These are phyloP conservation scores for Blastobotrys chiropterorum DNA, from an alignment of 805 yeast species.

Conservation along the genomic window DNA sequence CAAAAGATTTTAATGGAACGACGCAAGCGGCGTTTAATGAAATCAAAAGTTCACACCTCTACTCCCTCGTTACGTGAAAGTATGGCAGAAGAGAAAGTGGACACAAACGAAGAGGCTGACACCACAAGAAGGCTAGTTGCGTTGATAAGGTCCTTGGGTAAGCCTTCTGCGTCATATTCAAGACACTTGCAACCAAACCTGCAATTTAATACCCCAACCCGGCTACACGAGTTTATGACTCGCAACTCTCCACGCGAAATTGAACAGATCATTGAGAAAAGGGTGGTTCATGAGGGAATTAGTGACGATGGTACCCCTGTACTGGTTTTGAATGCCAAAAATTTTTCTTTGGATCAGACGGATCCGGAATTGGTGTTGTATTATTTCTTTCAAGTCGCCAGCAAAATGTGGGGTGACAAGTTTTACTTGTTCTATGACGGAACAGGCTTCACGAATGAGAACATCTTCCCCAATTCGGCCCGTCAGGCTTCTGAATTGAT, in stretches of 20 bases:
- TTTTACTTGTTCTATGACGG: conserved; percentile 62
- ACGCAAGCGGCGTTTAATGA: conserved; percentile 14
- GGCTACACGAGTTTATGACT: conserved; percentile 67
- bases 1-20: conserved; percentile 19
- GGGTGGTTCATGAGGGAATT: conserved; percentile 56
- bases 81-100: background rate
- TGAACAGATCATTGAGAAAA: conserved; percentile 37
- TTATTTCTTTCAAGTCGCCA: conserved; percentile 55
- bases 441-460: conserved; percentile 45
- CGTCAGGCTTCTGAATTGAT: conserved; percentile 36
- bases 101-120: conserved; percentile 1
- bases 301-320: conserved; percentile 70
- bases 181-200: conserved; percentile 1
- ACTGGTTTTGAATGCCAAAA: conserved; percentile 43
- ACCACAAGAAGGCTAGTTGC: conserved; percentile 11
- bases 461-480: conserved; percentile 28
- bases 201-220: conserved; percentile 19
- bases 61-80: background rate
- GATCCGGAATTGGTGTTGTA: conserved; percentile 51
- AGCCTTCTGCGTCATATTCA: conserved; percentile 11
- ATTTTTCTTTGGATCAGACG: conserved; percentile 30
- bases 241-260: conserved; percentile 53
- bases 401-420: conserved; percentile 65
- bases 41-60: background rate
- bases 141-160: conserved; percentile 15